phyloP scores from a whole-genome alignment of 257 asterid genomes.

The Solanum chmielewskii region DNA sequence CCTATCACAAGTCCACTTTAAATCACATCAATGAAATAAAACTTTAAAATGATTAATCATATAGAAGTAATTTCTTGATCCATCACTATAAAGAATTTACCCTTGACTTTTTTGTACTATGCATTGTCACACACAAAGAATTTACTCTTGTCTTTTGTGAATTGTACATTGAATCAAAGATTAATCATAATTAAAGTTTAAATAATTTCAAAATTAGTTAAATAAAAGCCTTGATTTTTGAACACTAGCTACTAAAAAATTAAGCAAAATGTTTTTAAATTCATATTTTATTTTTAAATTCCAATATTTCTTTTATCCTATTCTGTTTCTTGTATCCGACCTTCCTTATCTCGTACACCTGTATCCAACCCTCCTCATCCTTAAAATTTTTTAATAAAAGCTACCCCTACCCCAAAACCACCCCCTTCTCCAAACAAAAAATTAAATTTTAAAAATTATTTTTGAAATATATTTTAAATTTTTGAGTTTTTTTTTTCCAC shows the following conservation, averaged over 20 bases:
- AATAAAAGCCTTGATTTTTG: neutral
- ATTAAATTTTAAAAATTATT: too few relatives aligned
- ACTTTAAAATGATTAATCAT: neutral
- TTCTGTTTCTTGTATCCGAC: too few relatives aligned
- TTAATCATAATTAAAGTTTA: neutral
- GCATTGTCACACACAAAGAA: neutral
- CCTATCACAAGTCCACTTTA: neutral
- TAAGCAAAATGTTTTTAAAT: too few relatives aligned
- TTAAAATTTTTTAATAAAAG: too few relatives aligned
- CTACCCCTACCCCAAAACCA: too few relatives aligned
- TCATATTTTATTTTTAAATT: too few relatives aligned
- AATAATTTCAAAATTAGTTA: neutral
- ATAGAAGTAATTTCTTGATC: neutral
- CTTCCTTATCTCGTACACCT: too few relatives aligned
- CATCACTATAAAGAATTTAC: neutral
- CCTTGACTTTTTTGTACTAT: neutral
- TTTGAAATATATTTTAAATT: too few relatives aligned
- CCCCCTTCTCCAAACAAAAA: too few relatives aligned
- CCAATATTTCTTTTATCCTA: too few relatives aligned
- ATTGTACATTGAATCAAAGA: neutral
- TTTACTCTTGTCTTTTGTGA: neutral
- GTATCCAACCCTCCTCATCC: too few relatives aligned
- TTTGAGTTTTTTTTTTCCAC: too few relatives aligned
- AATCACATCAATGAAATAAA: neutral
- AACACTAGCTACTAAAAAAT: neutral